Conservation (phyloP, 345 rosid species). For the Ricinus communis region DNA sequence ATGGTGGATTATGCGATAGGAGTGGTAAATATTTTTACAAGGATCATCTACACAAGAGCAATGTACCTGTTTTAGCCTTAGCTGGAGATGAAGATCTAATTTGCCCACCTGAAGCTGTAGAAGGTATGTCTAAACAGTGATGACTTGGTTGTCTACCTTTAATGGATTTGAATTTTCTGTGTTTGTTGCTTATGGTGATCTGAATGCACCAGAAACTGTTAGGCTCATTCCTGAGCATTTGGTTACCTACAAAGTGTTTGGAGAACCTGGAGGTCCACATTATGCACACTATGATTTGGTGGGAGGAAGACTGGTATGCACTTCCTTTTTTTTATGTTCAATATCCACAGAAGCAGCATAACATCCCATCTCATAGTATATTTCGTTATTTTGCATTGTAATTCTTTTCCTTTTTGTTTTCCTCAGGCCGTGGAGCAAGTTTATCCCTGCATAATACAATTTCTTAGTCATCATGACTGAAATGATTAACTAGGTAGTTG, state of each 20-base stretch:
- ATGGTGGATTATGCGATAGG: slow-evolving; percentile 79
- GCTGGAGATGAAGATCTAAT: slow-evolving; percentile 93
- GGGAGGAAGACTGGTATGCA: slow-evolving; percentile 62
- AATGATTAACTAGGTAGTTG: slow-evolving; percentile 21
- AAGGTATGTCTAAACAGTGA: slow-evolving; percentile 44
- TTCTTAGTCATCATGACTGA: slow-evolving; percentile 56
- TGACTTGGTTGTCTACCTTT: not conserved
- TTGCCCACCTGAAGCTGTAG: slow-evolving; percentile 92
- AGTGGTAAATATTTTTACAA: slow-evolving; percentile 73
- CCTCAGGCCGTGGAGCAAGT: slow-evolving; percentile 89
- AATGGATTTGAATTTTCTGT: slow-evolving; percentile 7
- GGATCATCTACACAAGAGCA: slow-evolving; percentile 56
- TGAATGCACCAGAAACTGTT: slow-evolving; percentile 48
- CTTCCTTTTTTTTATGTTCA: slow-evolving; percentile 9
- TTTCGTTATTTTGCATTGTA: slow-evolving; percentile 7
- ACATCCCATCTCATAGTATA: slow-evolving; percentile 15
- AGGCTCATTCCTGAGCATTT: slow-evolving; percentile 53
- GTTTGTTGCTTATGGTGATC: slow-evolving; percentile 10
- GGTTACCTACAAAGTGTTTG: slow-evolving; percentile 58
- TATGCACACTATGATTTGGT: slow-evolving; percentile 82
- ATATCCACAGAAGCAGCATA: not conserved
- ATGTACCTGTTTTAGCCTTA: slow-evolving; percentile 76
- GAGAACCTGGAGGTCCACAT: slow-evolving; percentile 62
- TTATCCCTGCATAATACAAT: slow-evolving; percentile 75
- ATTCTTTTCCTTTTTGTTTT: not conserved